phyloP scores from a whole-genome alignment of 1,139 yeast genomes.

The Hyphopichia burtonii region DNA sequence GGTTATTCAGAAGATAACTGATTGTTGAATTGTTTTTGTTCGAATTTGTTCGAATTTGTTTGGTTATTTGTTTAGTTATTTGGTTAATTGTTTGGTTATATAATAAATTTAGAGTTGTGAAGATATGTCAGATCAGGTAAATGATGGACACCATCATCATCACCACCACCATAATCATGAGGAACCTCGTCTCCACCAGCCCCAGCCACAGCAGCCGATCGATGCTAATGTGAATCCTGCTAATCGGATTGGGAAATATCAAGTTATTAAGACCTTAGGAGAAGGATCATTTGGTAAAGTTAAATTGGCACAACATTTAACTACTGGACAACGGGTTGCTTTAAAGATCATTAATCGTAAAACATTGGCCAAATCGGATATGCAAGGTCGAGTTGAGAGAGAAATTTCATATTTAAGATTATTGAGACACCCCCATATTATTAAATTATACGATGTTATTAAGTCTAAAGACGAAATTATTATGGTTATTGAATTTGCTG shows the following conservation, averaged over 20 bases:
- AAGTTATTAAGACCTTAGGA: conserved; percentile 89
- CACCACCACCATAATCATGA: conserved; percentile 14
- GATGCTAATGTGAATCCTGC: conserved; percentile 33
- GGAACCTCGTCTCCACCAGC: conserved; percentile 7
- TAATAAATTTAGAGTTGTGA: too few relatives aligned
- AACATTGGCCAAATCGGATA: conserved; percentile 91
- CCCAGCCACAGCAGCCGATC: conserved; percentile 14
- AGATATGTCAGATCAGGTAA: conserved; percentile 11
- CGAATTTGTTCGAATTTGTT: too few relatives aligned
- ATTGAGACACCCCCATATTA: conserved; percentile 94
- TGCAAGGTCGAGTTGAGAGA: conserved; percentile 96
- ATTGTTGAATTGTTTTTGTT: too few relatives aligned
- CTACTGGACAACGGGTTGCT: conserved; percentile 93
- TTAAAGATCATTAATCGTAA: conserved; percentile 91
- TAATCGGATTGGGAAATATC: conserved; percentile 83
- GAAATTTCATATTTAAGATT: conserved; percentile 88
- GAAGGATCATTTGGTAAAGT: conserved; percentile 99
- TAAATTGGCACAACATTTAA: conserved; percentile 88
- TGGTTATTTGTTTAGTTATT: too few relatives aligned
- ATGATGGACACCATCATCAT: conserved; percentile 14
- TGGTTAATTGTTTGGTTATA: too few relatives aligned
- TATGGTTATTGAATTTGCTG: conserved; percentile 97
- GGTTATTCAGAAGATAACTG: too few relatives aligned
- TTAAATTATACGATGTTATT: conserved; percentile 93
- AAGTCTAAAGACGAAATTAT: conserved; percentile 94